phyloP scores from a whole-genome alignment of 441 rosid species.

The Croton laevigatus region DNA sequence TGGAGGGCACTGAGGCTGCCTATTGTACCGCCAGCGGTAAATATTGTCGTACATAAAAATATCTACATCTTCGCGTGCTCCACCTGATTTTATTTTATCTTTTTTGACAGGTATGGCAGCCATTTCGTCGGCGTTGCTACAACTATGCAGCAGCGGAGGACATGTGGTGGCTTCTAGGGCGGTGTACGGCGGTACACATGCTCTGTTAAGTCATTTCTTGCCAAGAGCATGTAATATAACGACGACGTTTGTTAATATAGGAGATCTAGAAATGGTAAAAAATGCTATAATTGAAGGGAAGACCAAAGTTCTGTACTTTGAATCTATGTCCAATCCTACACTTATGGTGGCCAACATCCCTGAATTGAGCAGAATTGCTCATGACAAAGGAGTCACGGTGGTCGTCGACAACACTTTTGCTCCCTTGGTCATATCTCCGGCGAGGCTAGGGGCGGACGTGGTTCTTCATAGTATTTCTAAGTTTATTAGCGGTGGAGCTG shows the following conservation, averaged over 20 bases:
- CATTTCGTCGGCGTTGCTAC: slow-evolving; percentile 78
- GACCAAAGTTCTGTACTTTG: slow-evolving; percentile 80
- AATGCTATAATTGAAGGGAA: slow-evolving; percentile 56
- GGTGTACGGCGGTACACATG: slow-evolving; percentile 92
- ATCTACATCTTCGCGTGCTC: not conserved
- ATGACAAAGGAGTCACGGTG: slow-evolving; percentile 65
- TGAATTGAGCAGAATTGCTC: slow-evolving; percentile 71
- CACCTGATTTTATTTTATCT: too few relatives aligned
- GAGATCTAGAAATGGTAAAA: slow-evolving; percentile 49
- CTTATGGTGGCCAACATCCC: slow-evolving; percentile 73
- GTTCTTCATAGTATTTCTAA: slow-evolving; percentile 90
- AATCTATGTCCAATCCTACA: slow-evolving; percentile 82
- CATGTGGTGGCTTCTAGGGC: slow-evolving; percentile 80
- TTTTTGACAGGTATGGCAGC: slow-evolving; percentile 75
- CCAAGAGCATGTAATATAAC: slow-evolving; percentile 78
- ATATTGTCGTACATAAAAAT: too few relatives aligned
- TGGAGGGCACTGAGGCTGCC: slow-evolving; percentile 94
- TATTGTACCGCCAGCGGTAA: slow-evolving; percentile 95
- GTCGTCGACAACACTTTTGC: slow-evolving; percentile 92
- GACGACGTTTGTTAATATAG: slow-evolving; percentile 73
- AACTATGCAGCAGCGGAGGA: slow-evolving; percentile 90
- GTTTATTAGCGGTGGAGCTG: slow-evolving; percentile 94
- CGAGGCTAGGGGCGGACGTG: slow-evolving; percentile 84
- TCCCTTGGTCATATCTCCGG: slow-evolving; percentile 88
- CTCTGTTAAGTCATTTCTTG: slow-evolving; percentile 73